A percentile compares a stretch with the other conserved stretches of the same genome.
Evolutionary conservation across 1,284 basidiomycete genomes (phyloP).

Genomic region (Cerioporus squamosus): DNA sequence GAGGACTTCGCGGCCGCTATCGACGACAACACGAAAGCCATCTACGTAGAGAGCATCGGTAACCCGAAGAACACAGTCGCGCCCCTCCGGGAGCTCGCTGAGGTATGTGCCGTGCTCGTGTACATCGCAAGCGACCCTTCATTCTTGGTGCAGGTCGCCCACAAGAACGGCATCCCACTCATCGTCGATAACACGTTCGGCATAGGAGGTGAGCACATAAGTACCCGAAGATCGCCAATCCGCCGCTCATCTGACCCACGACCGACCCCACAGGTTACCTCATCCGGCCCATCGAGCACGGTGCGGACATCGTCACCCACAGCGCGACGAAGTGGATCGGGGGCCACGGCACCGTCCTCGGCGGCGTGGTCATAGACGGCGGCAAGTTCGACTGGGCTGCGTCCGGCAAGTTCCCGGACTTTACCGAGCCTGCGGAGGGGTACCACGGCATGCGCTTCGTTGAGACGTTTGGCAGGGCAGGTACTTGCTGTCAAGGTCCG

Average conservation of each 20-base stretch:
- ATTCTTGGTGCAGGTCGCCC: constrained; percentile 51
- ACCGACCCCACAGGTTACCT: constrained; percentile 56
- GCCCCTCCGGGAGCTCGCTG: constrained; percentile 75
- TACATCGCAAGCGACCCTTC: background rate
- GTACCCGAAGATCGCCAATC: too few species aligned
- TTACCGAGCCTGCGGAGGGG: constrained; percentile 82
- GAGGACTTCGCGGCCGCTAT: constrained; percentile 75
- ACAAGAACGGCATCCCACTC: constrained; percentile 75
- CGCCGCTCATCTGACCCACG: background rate
- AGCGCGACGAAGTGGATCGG: constrained; percentile 93
- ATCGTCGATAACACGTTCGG: constrained; percentile 94
- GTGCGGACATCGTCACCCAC: constrained; percentile 85
- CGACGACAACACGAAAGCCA: constrained; percentile 77
- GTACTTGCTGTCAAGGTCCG: constrained; percentile 80
- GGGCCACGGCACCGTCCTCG: constrained; percentile 88
- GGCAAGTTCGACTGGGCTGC: constrained; percentile 88
- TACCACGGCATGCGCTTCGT: constrained; percentile 82
- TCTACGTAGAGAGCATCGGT: constrained; percentile 85
- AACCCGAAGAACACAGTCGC: constrained; percentile 85
- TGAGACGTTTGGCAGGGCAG: constrained; percentile 75
- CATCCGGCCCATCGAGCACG: constrained; percentile 74
- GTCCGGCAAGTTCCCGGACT: constrained; percentile 79
- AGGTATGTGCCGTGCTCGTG: constrained; percentile 40
- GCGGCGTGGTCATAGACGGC: constrained; percentile 81
- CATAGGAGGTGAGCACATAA: constrained; percentile 58